Conservation (phyloP, 805 yeast species). For the Spathaspora arborariae region DNA sequence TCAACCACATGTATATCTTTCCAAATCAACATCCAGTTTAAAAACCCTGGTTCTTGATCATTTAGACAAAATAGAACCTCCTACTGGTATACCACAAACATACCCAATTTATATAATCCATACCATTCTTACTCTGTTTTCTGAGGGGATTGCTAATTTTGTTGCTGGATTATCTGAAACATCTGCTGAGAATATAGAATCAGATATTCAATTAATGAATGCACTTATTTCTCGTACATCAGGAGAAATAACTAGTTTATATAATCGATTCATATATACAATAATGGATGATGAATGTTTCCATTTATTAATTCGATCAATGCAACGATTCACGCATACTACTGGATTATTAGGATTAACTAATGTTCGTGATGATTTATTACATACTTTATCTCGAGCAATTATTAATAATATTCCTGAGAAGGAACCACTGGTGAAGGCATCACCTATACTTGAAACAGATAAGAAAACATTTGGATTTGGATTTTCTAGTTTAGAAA, state of each 20-base stretch:
- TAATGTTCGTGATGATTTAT: constrained; percentile 51
- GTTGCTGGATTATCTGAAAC: constrained; percentile 40
- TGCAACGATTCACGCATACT: constrained; percentile 79
- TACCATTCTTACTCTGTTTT: constrained; percentile 46
- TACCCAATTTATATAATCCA: constrained; percentile 58
- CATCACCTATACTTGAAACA: constrained; percentile 1
- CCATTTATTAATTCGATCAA: constrained; percentile 61
- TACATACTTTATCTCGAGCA: constrained; percentile 24
- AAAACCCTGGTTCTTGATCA: constrained; percentile 65
- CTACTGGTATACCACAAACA: constrained; percentile 52
- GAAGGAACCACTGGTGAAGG: neutral
- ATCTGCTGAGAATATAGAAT: constrained; percentile 15
- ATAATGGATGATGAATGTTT: constrained; percentile 69
- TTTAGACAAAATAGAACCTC: constrained; percentile 79
- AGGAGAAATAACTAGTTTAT: constrained; percentile 23
- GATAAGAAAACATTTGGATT: neutral
- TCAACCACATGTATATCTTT: constrained; percentile 25
- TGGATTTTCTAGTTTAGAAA: constrained; percentile 35
- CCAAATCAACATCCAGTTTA: constrained; percentile 40
- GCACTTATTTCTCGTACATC: constrained; percentile 26
- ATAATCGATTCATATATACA: constrained; percentile 50
- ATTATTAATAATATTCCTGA: constrained; percentile 12
- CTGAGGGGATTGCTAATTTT: constrained; percentile 66
- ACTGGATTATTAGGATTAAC: constrained; percentile 67
- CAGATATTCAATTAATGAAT: constrained; percentile 34